A percentile compares a stretch with the other conserved stretches of the same genome.
Evolutionary conservation across 768 basidiomycete genomes (phyloP).

Genomic region (Sarcomyxa edulis): DNA sequence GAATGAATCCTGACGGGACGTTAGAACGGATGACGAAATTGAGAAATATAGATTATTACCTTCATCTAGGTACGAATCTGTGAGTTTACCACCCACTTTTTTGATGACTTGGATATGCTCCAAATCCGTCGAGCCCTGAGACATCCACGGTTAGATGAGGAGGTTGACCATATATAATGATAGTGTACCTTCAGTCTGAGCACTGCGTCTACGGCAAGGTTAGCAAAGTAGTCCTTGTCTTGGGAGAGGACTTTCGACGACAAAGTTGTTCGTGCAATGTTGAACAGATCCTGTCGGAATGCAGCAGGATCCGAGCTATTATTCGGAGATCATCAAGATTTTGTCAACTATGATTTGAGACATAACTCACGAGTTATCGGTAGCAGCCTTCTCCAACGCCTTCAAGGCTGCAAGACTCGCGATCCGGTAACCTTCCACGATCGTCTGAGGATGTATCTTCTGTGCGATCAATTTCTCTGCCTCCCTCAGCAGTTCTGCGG

Average conservation of each 20-base stretch:
- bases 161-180: neutral
- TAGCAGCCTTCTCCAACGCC: conserved; percentile 77
- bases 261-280: conserved; percentile 93
- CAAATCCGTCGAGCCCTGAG: conserved; percentile 87
- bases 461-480: conserved; percentile 90
- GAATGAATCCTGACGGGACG: conserved; percentile 73
- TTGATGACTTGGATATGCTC: conserved; percentile 99
- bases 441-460: conserved; percentile 97
- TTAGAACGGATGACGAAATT: conserved; percentile 1
- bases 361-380: conserved; percentile 74
- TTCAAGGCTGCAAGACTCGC: conserved; percentile 80
- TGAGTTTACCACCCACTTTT: conserved; percentile 98
- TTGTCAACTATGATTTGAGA: neutral
- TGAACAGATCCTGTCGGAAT: conserved; percentile 90
- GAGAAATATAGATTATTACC: conserved; percentile 34
- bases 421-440: conserved; percentile 94
- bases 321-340: neutral
- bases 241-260: conserved; percentile 95
- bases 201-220: conserved; percentile 96
- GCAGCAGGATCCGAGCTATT: conserved; percentile 61
- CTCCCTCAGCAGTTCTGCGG: conserved; percentile 87
- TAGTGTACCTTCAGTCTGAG: conserved; percentile 71
- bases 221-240: conserved; percentile 97
- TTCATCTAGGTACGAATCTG: conserved; percentile 97
- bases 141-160: conserved; percentile 1